Percentiles rank a stretch among this genome's conserved stretches.
Evolutionary conservation across 225 moss, liverwort and hornwort genomes (phyloP).

Genomic region (Pleurozium schreberi): DNA sequence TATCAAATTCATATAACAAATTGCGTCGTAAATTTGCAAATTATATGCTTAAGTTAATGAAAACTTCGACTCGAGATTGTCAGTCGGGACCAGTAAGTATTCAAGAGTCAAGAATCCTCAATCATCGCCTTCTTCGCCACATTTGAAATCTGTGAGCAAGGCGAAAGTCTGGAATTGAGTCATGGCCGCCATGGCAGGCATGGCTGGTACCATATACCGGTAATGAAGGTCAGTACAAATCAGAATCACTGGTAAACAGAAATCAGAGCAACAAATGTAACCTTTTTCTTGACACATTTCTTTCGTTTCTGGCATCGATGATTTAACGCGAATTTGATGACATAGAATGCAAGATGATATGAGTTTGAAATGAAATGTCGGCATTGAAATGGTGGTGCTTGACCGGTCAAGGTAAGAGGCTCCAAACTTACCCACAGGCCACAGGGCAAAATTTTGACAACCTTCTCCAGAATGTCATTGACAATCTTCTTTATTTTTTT

Average conservation of each 20-base stretch:
- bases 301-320: no score
- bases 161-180: background rate
- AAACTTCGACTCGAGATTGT: background rate
- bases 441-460: background rate
- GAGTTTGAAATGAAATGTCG: no score
- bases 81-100: background rate
- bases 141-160: background rate
- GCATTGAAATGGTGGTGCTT: no score
- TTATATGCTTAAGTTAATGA: background rate
- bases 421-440: background rate
- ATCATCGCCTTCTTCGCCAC: no score
- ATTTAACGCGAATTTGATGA: background rate
- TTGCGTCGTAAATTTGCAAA: background rate
- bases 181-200: background rate
- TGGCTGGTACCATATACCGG: background rate
- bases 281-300: background rate
- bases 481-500: background rate
- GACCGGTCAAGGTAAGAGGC: background rate
- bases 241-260: no score
- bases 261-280: background rate
- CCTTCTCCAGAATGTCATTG: background rate
- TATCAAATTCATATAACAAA: background rate
- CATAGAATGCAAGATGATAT: background rate
- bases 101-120: background rate
- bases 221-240: no score